A percentile compares a stretch with the other conserved stretches of the same genome.
phyloP scores from a whole-genome alignment of 1,139 yeast genomes.

The Sugiyamaella neomexicana region DNA sequence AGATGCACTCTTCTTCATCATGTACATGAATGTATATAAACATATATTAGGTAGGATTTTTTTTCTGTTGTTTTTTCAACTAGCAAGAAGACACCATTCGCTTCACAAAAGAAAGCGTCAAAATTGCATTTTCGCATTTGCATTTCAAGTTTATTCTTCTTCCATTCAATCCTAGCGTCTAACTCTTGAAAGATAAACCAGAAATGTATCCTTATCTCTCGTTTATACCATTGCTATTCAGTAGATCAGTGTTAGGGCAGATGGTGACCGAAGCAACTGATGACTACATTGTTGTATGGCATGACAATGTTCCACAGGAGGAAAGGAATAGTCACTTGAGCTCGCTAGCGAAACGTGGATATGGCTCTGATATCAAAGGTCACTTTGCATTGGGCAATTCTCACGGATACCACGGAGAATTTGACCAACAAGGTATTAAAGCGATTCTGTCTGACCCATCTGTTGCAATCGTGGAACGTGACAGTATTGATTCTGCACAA shows the following conservation, averaged over 20 bases:
- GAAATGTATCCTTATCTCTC: constrained; percentile 1
- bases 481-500: constrained; percentile 39
- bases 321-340: constrained; percentile 2
- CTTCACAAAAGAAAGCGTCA: not conserved
- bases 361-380: constrained; percentile 45
- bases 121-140: not conserved
- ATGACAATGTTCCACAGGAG: constrained; percentile 14
- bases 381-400: constrained; percentile 52
- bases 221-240: not conserved
- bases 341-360: constrained; percentile 2
- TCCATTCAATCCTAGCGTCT: not conserved
- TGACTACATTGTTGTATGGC: constrained; percentile 30
- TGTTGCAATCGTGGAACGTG: constrained; percentile 52
- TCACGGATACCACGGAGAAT: constrained; percentile 34
- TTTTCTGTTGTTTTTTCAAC: not conserved
- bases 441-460: constrained; percentile 46
- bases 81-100: not conserved
- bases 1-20: not conserved
- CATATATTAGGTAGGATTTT: not conserved
- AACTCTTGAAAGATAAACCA: not conserved
- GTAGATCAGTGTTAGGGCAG: not conserved
- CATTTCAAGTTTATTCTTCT: not conserved
- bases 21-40: not conserved
- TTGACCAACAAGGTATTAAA: constrained; percentile 37
- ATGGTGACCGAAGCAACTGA: constrained; percentile 4